phyloP scores from a whole-genome alignment of 768 basidiomycete species.

The Rhodotorula kratochvilovae region DNA sequence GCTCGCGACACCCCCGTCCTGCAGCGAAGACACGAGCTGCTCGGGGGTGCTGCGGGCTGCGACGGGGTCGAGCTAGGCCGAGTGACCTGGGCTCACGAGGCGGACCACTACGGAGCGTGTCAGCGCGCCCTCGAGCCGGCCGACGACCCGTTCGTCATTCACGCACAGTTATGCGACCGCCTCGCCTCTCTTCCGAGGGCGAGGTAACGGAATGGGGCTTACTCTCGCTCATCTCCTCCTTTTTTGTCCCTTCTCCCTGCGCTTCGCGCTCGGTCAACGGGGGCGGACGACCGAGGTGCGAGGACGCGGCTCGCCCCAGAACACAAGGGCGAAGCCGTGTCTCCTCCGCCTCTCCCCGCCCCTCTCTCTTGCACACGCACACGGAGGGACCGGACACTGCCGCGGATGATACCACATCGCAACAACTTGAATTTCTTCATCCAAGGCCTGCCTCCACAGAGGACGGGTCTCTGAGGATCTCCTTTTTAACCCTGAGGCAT shows the following conservation, averaged over 20 bases:
- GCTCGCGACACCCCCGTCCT: neutral
- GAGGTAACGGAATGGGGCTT: slow-evolving; percentile 39
- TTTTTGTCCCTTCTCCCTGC: neutral
- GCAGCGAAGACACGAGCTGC: slow-evolving; percentile 30
- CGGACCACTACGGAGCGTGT: neutral
- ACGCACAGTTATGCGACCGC: slow-evolving; percentile 36
- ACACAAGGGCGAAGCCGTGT: slow-evolving; percentile 4
- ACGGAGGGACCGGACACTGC: neutral
- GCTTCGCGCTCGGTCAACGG: neutral
- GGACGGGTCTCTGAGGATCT: neutral
- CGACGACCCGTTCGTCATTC: slow-evolving; percentile 35
- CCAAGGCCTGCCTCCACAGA: slow-evolving; percentile 2
- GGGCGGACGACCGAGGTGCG: too few relatives aligned
- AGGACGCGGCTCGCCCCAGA: slow-evolving; percentile 8
- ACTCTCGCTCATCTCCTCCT: slow-evolving; percentile 29
- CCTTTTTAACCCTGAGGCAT: slow-evolving; percentile 39
- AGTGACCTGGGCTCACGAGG: neutral
- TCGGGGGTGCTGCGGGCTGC: neutral
- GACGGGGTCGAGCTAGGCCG: neutral
- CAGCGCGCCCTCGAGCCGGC: slow-evolving; percentile 21
- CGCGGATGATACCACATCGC: slow-evolving; percentile 19
- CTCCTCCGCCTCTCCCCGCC: neutral
- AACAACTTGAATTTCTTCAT: slow-evolving; percentile 35
- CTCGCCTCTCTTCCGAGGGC: neutral
- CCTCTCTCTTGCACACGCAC: neutral